Evolutionary conservation across 352 stramenopile species (phyloP), one percentile per base, ranked within the genome.

Genomic region (Phytophthora hibernalis): DNA sequence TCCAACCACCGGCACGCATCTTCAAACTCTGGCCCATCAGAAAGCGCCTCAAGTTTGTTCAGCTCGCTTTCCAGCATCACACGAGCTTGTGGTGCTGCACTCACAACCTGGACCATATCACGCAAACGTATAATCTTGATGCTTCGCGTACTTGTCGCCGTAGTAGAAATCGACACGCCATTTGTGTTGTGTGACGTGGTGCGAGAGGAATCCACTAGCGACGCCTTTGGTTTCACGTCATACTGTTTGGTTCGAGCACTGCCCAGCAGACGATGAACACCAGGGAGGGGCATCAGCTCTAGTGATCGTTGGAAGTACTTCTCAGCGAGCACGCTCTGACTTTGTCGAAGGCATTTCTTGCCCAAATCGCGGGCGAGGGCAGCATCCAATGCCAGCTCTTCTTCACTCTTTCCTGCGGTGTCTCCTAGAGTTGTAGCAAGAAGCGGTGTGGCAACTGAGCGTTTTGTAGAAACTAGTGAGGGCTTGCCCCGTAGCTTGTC

Each of bases 281-380:
- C 83, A 12, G 85, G 83, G 3, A 93, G 63, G 0, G 74, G 61
- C 38, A 88, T 77, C 13, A 90, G 50, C 40, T 83, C 70, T 16
- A 92, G 52, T 5, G 85, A 93, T 26, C 68, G 70, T 33, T 78
- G 72, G 47, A 93, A 91, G 59, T 91, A 90, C 42, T 77, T 76
- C 45, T 84, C 70, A 3, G 83, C 82, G 1, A 88, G 44, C 0
- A 64, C 61, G 21, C 71, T 76, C 43, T 89, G 71, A 26, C 70
- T 63, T 43, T 84, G 67, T 15, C 83, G 79, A 47, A 70, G 68
- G 60, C 72, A 85, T 40, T 87, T 89, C 38, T 79, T 85, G 9
- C 83, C 85, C 18, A 93, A 56, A 62, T 93, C 83, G 33, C 83
- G 68, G 2, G 80, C 80, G 2, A 93, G 56, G 16, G 74, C 85